A percentile compares a stretch with the other conserved stretches of the same genome.
Conservation (phyloP, 2,329 filamentous ascomycete genomes). For the Thielaviopsis musarum region DNA sequence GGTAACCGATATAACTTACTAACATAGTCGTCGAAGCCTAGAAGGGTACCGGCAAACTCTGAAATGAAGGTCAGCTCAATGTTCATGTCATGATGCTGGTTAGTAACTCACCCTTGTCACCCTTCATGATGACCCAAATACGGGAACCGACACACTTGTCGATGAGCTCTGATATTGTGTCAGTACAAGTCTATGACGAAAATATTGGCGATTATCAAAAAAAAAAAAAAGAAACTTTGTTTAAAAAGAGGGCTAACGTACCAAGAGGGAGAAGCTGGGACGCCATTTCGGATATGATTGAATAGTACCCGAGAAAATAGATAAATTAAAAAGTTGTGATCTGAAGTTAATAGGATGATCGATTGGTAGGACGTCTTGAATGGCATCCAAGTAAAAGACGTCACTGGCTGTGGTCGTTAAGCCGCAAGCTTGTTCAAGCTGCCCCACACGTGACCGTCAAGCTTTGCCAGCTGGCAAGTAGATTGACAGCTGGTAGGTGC, state of each 20-base stretch:
- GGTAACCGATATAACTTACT: constrained; percentile 47
- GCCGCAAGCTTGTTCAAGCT: neutral
- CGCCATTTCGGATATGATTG: constrained; percentile 32
- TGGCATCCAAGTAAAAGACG: neutral
- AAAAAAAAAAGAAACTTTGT: no score
- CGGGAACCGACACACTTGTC: constrained; percentile 96
- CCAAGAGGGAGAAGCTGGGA: constrained; percentile 59
- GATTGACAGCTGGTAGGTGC: no score
- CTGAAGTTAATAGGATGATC: neutral
- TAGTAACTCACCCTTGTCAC: constrained; percentile 64
- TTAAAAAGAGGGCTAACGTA: constrained; percentile 20
- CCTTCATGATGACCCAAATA: constrained; percentile 99
- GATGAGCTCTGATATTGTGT: constrained; percentile 60
- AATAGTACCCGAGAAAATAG: neutral
- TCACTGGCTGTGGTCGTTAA: neutral
- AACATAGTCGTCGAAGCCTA: constrained; percentile 98
- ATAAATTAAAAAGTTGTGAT: neutral
- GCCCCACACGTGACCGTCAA: constrained; percentile 2
- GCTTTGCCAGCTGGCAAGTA: neutral
- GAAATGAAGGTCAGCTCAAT: constrained; percentile 12
- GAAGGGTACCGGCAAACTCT: constrained; percentile 92
- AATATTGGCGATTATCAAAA: neutral
- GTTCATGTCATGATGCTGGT: neutral
- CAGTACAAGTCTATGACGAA: neutral
- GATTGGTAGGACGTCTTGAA: neutral